These are phyloP conservation scores for Periconia sp. DNA, from an alignment of 2,329 filamentous ascomycete species.

Conservation along the genomic window DNA sequence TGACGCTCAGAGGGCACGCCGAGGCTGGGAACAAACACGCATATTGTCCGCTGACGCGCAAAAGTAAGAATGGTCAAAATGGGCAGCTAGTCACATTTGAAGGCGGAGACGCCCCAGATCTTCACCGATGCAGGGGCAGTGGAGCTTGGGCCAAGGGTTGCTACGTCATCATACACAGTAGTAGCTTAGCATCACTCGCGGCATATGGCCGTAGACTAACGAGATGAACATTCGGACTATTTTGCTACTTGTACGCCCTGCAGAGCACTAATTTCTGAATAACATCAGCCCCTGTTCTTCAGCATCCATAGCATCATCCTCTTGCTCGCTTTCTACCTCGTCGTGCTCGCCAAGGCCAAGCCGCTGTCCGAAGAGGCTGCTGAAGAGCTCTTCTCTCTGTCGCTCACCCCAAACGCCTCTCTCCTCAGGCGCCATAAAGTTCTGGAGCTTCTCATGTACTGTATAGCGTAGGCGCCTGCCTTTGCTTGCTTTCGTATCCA, in stretches of 20 bases:
- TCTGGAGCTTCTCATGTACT: constrained; percentile 95
- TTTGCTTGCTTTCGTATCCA: constrained; percentile 95
- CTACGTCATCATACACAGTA: not conserved
- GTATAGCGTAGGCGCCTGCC: constrained; percentile 93
- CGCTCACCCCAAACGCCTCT: constrained; percentile 78
- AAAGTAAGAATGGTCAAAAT: too few relatives aligned
- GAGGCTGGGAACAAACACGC: too few relatives aligned
- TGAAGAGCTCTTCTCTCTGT: constrained; percentile 71
- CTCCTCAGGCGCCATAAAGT: constrained; percentile 96
- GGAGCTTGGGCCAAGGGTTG: not conserved
- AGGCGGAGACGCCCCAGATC: not conserved
- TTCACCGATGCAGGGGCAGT: not conserved
- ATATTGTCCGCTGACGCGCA: too few relatives aligned
- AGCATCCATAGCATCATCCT: constrained; percentile 43
- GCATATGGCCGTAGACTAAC: too few relatives aligned
- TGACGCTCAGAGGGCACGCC: too few relatives aligned
- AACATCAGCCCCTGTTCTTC: constrained; percentile 47
- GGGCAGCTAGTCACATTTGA: too few relatives aligned
- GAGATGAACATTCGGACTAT: too few relatives aligned
- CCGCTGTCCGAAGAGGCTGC: constrained; percentile 56
- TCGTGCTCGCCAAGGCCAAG: constrained; percentile 53
- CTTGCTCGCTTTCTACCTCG: constrained; percentile 41
- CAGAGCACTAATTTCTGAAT: constrained; percentile 38
- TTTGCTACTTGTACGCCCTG: too few relatives aligned
- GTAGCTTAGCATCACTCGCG: too few relatives aligned